Conservation (phyloP, 2,329 filamentous ascomycete species). For the Zasmidium cellare region DNA sequence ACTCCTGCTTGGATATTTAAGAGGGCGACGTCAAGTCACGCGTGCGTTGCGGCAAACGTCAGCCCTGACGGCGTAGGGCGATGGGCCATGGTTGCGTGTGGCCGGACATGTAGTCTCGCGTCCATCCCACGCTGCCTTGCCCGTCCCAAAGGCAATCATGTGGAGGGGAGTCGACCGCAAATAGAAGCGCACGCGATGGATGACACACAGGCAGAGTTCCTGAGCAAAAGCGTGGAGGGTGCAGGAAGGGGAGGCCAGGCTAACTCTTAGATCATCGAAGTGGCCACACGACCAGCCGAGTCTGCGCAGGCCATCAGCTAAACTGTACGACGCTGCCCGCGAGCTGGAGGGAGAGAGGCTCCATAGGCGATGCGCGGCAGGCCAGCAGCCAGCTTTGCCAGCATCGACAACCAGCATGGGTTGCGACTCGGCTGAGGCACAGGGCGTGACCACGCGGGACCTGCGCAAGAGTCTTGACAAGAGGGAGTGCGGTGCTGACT, state of each 20-base stretch:
- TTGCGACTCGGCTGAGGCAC: neutral
- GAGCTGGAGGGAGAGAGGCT: neutral
- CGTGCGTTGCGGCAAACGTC: conserved; percentile 12
- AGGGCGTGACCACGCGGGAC: conserved; percentile 5
- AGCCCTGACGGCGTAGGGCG: conserved; percentile 1
- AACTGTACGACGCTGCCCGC: conserved; percentile 9
- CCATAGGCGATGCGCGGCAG: neutral
- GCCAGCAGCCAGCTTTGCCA: too few relatives aligned
- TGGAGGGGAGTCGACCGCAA: conserved; percentile 5
- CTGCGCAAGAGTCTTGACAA: neutral
- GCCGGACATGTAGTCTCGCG: neutral
- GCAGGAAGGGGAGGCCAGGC: too few relatives aligned
- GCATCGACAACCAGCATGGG: too few relatives aligned
- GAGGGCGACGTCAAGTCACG: conserved; percentile 13
- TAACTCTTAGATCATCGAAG: conserved; percentile 4
- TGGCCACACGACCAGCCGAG: conserved; percentile 12
- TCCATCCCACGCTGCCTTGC: conserved; percentile 1
- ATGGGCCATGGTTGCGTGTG: conserved; percentile 3
- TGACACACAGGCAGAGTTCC: conserved; percentile 6
- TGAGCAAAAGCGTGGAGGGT: conserved; percentile 13
- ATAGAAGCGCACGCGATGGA: conserved; percentile 8
- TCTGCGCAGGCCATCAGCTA: conserved; percentile 4
- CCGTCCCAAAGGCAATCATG: neutral
- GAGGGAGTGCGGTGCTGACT: neutral
- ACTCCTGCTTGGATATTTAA: conserved; percentile 8